phyloP scores from a whole-genome alignment of 2,329 filamentous ascomycete species.

The Claviceps africana region DNA sequence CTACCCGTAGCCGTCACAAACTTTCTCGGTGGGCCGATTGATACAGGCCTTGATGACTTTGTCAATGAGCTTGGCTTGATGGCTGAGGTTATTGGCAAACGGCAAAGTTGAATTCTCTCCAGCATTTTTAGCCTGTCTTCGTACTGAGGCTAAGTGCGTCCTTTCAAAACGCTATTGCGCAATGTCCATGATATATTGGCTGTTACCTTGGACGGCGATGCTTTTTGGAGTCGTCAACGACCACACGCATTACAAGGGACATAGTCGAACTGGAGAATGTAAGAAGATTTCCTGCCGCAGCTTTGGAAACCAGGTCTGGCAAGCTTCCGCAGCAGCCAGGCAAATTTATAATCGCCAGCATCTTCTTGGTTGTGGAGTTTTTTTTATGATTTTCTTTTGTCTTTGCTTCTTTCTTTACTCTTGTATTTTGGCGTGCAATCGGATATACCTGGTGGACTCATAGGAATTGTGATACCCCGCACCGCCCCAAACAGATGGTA shows the following conservation, averaged over 20 bases:
- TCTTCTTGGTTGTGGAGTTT: too few species aligned
- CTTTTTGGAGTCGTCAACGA: too few species aligned
- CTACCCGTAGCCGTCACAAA: conserved; percentile 10
- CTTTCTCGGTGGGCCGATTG: conserved; percentile 21
- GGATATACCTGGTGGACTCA: neutral
- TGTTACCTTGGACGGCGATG: too few species aligned
- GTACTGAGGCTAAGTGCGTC: too few species aligned
- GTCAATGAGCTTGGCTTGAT: conserved; percentile 38
- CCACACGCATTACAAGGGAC: too few species aligned
- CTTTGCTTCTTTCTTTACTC: neutral
- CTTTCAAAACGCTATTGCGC: too few species aligned
- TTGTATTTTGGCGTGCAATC: neutral
- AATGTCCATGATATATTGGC: too few species aligned
- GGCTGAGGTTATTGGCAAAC: conserved; percentile 30
- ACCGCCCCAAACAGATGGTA: neutral
- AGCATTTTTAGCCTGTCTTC: too few species aligned
- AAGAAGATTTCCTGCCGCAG: neutral
- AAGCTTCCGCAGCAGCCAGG: neutral
- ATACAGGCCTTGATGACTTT: conserved; percentile 27
- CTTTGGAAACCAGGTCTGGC: neutral
- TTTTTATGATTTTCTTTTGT: neutral
- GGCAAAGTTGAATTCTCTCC: conserved; percentile 8
- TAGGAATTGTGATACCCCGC: conserved; percentile 4
- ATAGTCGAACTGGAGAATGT: too few species aligned
- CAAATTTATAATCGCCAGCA: neutral